Evolutionary conservation across 2,329 filamentous ascomycete species (phyloP).

Genomic region (Zasmidium cellare): DNA sequence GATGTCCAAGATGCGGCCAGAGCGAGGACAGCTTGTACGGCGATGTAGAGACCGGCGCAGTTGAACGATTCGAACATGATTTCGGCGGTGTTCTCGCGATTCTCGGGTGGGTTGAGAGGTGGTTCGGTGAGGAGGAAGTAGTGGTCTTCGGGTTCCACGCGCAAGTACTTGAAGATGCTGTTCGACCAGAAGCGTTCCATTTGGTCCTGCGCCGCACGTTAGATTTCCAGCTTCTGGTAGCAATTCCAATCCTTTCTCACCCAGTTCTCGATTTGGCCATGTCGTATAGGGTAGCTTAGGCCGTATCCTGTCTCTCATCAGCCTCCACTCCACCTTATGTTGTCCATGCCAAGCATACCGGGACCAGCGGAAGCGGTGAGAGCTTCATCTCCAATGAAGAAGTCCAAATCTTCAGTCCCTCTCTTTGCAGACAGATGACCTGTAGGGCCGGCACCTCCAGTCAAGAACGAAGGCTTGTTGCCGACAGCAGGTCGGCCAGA

Average conservation of each 20-base stretch:
- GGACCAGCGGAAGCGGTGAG: slow-evolving; percentile 80
- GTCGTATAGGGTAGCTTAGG: slow-evolving; percentile 94
- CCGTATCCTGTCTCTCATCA: slow-evolving; percentile 69
- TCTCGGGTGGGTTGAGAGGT: slow-evolving; percentile 97
- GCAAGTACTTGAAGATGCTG: slow-evolving; percentile 99
- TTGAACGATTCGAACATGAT: slow-evolving; percentile 99
- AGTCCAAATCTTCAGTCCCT: slow-evolving; percentile 96
- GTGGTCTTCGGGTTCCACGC: slow-evolving; percentile 97
- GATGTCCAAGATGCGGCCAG: slow-evolving; percentile 98
- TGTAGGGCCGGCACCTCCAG: slow-evolving; percentile 78
- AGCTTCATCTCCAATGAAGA: slow-evolving; percentile 98
- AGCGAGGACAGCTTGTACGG: slow-evolving; percentile 94
- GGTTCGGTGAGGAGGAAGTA: slow-evolving; percentile 98
- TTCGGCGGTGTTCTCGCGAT: slow-evolving; percentile 97
- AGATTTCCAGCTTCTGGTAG: slow-evolving; percentile 1
- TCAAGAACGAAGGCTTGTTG: slow-evolving; percentile 94
- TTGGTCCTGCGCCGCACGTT: slow-evolving; percentile 66
- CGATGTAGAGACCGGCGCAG: slow-evolving; percentile 97
- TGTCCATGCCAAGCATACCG: slow-evolving; percentile 51
- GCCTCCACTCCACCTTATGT: slow-evolving; percentile 3
- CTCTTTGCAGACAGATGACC: slow-evolving; percentile 88
- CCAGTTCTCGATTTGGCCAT: slow-evolving; percentile 99
- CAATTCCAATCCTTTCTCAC: slow-evolving; percentile 45
- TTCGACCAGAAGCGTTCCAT: slow-evolving; percentile 99
- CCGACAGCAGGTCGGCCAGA: slow-evolving; percentile 86